Evolutionary conservation across 2,329 filamentous ascomycete genomes (phyloP).

Genomic region (Xenosphaeropsis pyriputrescens): DNA sequence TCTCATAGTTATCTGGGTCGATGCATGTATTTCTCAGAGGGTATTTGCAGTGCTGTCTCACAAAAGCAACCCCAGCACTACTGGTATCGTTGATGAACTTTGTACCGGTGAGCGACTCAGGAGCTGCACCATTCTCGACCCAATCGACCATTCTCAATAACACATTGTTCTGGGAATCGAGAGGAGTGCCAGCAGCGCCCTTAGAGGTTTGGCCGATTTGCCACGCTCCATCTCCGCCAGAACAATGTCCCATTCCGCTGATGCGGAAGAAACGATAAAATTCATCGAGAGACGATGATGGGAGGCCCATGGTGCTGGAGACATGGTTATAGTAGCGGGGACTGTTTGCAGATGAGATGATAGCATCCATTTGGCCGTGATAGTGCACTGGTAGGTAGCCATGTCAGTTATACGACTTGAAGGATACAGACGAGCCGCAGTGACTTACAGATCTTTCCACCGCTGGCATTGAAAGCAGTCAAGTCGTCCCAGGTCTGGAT

Average conservation of each 20-base stretch:
- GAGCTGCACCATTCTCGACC: conserved; percentile 25
- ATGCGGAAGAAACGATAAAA: conserved; percentile 36
- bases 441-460: conserved; percentile 21
- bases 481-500: conserved; percentile 11
- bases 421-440: no score
- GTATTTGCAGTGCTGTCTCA: conserved; percentile 28
- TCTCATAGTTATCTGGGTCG: conserved; percentile 1
- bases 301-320: conserved; percentile 21
- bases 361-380: conserved; percentile 23
- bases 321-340: conserved; percentile 10
- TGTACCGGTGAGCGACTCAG: conserved; percentile 26
- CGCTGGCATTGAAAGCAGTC: conserved; percentile 5
- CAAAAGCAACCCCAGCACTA: conserved; percentile 23
- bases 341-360: conserved; percentile 11
- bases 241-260: conserved; percentile 35
- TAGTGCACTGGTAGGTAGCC: conserved; percentile 10
- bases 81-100: conserved; percentile 24
- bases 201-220: conserved; percentile 18
- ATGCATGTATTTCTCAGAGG: neutral
- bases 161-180: conserved; percentile 24
- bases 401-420: neutral
- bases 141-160: conserved; percentile 29
- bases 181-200: conserved; percentile 11
- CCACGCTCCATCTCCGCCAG: conserved; percentile 28
- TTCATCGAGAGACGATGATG: conserved; percentile 19